Evolutionary conservation across 83 land plant genomes (phyloP), one percentile per base, ranked within the genome.

Genomic region (Picea engelmannii): DNA sequence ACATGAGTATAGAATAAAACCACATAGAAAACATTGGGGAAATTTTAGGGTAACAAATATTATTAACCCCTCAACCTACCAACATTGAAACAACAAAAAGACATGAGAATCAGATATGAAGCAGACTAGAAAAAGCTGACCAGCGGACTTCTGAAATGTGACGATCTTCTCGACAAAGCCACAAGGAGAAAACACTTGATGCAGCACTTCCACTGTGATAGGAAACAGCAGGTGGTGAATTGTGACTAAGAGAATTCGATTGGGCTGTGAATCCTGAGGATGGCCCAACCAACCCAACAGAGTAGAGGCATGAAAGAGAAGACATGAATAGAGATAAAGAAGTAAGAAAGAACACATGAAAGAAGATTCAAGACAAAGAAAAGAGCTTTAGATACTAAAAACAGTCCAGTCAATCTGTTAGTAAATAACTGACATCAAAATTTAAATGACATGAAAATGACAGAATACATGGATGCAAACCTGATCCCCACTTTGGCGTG

Each of bases 141-240:
- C 99, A 88, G 99, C 99, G 62, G 97, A 90, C 92, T 96, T 96
- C 88, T 96, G 96, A 85, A 96, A 96, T 81, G 99, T 96, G 90
- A 96, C 99, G 82, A 96, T 96, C 93, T 96, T 96, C 92, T 96
- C 99, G 80, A 96, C 96, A 93, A 86, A 87, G 66, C 99, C 99
- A 95, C 93, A 91, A 83, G 98, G 96, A 85, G 92, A 95, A 91
- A 96, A 95, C 76, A 96, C 99, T 93, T 96, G 99, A 88, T 96
- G 98, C 90, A 96, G 99, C 92, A 96, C 98, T 82, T 96, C 99
- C 95, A 95, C 99, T 27, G 96, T 95, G 84, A 96, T 96, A 60
- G 99, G 99, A 87, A 95, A 96, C 81, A 96, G 96, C 95, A 96
- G 88, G 89, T 96, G 93, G 93, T 96, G 99, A 67, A 96, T 91